Percentiles rank a stretch among this genome's conserved stretches.
Conservation (phyloP, 371 early-diverging fungal genomes). For the Syncephalastrum monosporum region DNA sequence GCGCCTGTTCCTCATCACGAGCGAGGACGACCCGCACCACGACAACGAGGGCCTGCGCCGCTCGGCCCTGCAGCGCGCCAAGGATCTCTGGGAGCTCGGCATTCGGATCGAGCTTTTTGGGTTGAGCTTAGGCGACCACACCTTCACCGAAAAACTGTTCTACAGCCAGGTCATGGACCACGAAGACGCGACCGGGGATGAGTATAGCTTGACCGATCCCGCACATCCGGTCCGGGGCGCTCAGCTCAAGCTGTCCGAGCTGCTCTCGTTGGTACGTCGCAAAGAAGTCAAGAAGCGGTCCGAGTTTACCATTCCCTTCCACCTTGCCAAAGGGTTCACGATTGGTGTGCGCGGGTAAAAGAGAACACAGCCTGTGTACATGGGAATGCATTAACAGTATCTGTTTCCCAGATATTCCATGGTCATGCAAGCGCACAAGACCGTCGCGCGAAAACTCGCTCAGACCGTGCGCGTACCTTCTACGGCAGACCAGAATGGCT, state of each 20-base stretch:
- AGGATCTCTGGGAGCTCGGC: conserved; percentile 53
- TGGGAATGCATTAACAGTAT: no score
- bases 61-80: conserved; percentile 59
- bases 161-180: conserved; percentile 26
- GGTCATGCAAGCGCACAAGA: conserved; percentile 46
- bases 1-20: conserved; percentile 69
- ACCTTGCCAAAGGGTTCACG: conserved; percentile 49
- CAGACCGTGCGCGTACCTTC: no score
- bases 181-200: conserved; percentile 8
- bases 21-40: conserved; percentile 62
- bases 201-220: no score
- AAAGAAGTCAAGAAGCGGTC: conserved; percentile 61
- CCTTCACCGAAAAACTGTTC: conserved; percentile 46
- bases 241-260: conserved; percentile 29
- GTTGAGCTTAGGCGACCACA: conserved; percentile 39
- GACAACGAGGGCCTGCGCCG: conserved; percentile 42
- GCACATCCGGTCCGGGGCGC: conserved; percentile 1
- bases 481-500: no score
- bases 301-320: conserved; percentile 50
- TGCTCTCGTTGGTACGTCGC: conserved; percentile 46
- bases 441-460: no score
- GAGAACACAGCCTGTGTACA: no score
- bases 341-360: conserved; percentile 59
- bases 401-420: conserved; percentile 21
- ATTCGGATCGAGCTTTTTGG: conserved; percentile 60